Percentiles rank a stretch among this genome's conserved stretches.
Evolutionary conservation across 2,329 filamentous ascomycete species (phyloP).

Genomic region (Talaromyces sp.): DNA sequence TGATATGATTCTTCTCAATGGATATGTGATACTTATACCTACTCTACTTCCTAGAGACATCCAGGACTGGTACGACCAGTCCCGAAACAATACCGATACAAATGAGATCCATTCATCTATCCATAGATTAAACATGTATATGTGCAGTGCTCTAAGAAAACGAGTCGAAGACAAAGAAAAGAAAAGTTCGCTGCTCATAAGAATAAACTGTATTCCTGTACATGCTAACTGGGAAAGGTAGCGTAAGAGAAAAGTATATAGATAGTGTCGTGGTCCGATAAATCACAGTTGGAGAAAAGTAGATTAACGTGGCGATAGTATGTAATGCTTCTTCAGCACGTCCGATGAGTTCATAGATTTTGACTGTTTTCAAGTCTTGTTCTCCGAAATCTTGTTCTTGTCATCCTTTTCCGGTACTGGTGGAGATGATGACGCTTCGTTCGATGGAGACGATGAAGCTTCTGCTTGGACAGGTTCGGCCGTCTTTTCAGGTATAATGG

Average conservation of each 20-base stretch:
- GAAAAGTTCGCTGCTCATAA: neutral
- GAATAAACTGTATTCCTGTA: neutral
- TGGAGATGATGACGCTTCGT: constrained; percentile 3
- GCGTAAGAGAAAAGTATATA: neutral
- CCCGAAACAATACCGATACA: neutral
- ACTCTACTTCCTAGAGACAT: no score
- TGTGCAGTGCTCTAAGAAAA: neutral
- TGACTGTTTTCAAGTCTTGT: neutral
- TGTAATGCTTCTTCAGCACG: neutral
- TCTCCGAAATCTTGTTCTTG: neutral
- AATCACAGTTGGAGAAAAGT: neutral
- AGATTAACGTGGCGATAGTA: neutral
- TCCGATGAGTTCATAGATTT: neutral
- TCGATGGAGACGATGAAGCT: neutral
- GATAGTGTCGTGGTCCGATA: neutral
- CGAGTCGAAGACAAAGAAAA: neutral
- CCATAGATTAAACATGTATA: neutral
- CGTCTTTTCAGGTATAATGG: constrained; percentile 19
- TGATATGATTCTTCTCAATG: no score
- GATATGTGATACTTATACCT: no score
- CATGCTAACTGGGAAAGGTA: neutral
- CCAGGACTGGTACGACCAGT: neutral
- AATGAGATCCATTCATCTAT: neutral
- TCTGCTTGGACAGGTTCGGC: neutral
- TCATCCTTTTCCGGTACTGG: constrained; percentile 9